phyloP scores from a whole-genome alignment of 2,329 filamentous ascomycete genomes.

The Fusarium sp. region DNA sequence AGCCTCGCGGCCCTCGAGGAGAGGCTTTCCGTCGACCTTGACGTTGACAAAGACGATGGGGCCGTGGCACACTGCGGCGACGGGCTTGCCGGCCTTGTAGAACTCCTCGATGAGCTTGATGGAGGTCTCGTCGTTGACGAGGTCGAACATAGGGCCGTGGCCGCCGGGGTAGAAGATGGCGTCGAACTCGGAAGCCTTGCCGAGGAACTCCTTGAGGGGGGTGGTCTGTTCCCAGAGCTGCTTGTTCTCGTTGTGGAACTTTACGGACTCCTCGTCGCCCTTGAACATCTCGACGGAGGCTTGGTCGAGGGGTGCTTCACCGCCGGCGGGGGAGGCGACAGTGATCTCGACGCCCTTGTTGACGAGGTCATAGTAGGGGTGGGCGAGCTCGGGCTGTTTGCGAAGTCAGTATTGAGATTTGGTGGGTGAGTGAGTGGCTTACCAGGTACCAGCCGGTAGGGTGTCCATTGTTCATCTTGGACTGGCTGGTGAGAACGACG shows the following conservation, averaged over 20 bases:
- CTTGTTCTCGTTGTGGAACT: constrained; percentile 66
- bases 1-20: constrained; percentile 66
- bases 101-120: constrained; percentile 71
- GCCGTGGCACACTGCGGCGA: constrained; percentile 76
- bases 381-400: constrained; percentile 67
- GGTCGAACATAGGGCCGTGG: constrained; percentile 74
- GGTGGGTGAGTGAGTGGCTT: constrained; percentile 33
- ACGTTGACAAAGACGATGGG: constrained; percentile 70
- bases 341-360: constrained; percentile 57
- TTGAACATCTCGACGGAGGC: constrained; percentile 64
- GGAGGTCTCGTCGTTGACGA: constrained; percentile 65
- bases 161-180: constrained; percentile 68
- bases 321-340: constrained; percentile 71
- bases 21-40: constrained; percentile 60
- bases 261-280: constrained; percentile 60
- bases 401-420: not conserved
- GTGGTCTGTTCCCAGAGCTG: constrained; percentile 71
- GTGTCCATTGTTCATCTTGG: constrained; percentile 58
- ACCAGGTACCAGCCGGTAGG: constrained; percentile 79
- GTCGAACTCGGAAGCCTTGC: constrained; percentile 68
- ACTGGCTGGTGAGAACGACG: constrained; percentile 74
- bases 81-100: constrained; percentile 67
- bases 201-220: constrained; percentile 65
- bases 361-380: constrained; percentile 68
- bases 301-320: constrained; percentile 69